phyloP scores from a whole-genome alignment of 2,329 filamentous ascomycete genomes.

The Talaromyces piceae region DNA sequence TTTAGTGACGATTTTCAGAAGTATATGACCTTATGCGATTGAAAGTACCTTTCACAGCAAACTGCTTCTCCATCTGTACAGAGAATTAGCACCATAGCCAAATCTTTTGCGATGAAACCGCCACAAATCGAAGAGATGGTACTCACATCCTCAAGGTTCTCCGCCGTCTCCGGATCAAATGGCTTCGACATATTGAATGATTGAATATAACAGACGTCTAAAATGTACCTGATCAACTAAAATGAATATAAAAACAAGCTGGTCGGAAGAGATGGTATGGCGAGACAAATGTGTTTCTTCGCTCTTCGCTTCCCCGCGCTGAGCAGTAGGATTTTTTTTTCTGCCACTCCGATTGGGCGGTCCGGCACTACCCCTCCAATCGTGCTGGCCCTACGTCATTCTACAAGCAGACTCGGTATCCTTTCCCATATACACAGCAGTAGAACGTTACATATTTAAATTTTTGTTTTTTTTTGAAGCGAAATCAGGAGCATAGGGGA shows the following conservation, averaged over 20 bases:
- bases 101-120: slow-evolving; percentile 3
- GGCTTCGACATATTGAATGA: slow-evolving; percentile 25
- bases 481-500: too few relatives aligned
- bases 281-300: neutral
- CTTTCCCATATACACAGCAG: too few relatives aligned
- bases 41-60: slow-evolving; percentile 76
- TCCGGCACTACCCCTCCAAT: neutral
- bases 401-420: too few relatives aligned
- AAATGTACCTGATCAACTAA: neutral
- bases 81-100: slow-evolving; percentile 17
- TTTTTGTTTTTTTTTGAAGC: too few relatives aligned
- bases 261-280: neutral
- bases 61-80: slow-evolving; percentile 91
- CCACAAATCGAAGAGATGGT: neutral
- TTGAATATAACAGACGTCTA: neutral
- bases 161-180: slow-evolving; percentile 55
- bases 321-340: neutral
- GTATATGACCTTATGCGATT: slow-evolving; percentile 32
- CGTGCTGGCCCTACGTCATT: neutral
- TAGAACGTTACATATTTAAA: too few relatives aligned
- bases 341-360: neutral
- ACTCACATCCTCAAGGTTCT: slow-evolving; percentile 63
- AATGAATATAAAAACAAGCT: neutral
- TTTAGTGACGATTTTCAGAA: neutral
- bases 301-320: neutral